Base-by-base conservation (phyloP, 495 filamentous ascomycete genomes). In the Evernia prunastri region DNA sequence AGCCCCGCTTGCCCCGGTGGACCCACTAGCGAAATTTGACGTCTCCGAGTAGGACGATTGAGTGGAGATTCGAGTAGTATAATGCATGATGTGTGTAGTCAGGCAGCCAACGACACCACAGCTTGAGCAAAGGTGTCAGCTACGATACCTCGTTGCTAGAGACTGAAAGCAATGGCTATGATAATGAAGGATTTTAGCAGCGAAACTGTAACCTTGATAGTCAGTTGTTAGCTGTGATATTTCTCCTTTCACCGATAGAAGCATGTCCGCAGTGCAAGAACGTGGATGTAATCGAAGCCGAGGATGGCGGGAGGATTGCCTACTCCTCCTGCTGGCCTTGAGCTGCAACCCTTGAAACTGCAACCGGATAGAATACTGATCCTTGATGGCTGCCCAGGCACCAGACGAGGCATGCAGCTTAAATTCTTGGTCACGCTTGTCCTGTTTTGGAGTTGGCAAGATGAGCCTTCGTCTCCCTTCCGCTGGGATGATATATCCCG, bases 21-120 rank as follows among this genome's bases (percentile, higher is more conserved):
- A 90, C n/a, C 87, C 91, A 13, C 91, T 87, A 13, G 93, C 94
- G 67, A 97, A n/a, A 90, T 37, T 87, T 80, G 15, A 84, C 85
- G 4, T 92, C 91, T 80, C 97, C 93, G 64, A 98, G 80, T 40
- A 98, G 83, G 27, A 87, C 93, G 64, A 96, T 84, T 60, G 77
- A 86, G 71, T 96, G 88, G 37, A 84, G 79, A 10, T 80, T 70
- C 25, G 87, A 84, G 70, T 93, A 80, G 75, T 87, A 96, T 33
- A 82, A 84, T 13, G 89, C 86, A 74, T 98, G 92, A 65, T 89
- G 86, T 4, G 90, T 60, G 94, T 93, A 29, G 89, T 90, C 57
- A 89, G 92, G 74, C 86, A 88, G 68, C 94, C 93, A 71, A 97
- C 95, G 63, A 96, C 89, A 73, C 93, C 92, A 67, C 92, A 93